A percentile compares a stretch with the other conserved stretches of the same genome.
phyloP scores from a whole-genome alignment of 192 early-diverging fungal genomes.

The Lunasporangiospora selenospora region DNA sequence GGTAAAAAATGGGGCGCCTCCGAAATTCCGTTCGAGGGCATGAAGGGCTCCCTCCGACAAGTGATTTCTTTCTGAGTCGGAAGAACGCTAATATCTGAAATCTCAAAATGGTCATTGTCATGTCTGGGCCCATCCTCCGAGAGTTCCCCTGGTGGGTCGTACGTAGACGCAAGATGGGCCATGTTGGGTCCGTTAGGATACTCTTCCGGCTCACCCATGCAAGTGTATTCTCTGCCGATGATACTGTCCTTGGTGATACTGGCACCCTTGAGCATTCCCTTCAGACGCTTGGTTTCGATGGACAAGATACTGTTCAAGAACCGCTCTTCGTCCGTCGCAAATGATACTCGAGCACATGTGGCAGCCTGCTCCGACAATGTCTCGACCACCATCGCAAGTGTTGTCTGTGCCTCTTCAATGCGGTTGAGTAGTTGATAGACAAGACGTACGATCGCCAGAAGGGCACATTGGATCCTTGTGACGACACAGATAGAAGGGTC shows the following conservation, averaged over 20 bases:
- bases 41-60: conserved; percentile 35
- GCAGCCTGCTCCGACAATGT: conserved; percentile 1
- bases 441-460: conserved; percentile 42
- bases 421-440: conserved; percentile 45
- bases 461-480: conserved; percentile 14
- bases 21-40: conserved; percentile 55
- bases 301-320: conserved; percentile 17
- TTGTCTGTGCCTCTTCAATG: conserved; percentile 23
- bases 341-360: neutral
- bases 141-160: conserved; percentile 45
- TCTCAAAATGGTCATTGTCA: conserved; percentile 58
- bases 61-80: conserved; percentile 63
- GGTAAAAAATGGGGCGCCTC: conserved; percentile 55
- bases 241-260: neutral
- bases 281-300: conserved; percentile 11
- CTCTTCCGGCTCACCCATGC: neutral
- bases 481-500: conserved; percentile 12
- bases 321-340: neutral
- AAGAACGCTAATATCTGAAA: conserved; percentile 55
- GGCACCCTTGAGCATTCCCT: conserved; percentile 14
- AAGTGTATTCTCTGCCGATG: neutral
- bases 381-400: conserved; percentile 8
- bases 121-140: conserved; percentile 52
- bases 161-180: neutral
- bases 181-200: conserved; percentile 11